phyloP scores from a whole-genome alignment of 1,284 basidiomycete species.

The Cutaneotrichosporon spelunceum region DNA sequence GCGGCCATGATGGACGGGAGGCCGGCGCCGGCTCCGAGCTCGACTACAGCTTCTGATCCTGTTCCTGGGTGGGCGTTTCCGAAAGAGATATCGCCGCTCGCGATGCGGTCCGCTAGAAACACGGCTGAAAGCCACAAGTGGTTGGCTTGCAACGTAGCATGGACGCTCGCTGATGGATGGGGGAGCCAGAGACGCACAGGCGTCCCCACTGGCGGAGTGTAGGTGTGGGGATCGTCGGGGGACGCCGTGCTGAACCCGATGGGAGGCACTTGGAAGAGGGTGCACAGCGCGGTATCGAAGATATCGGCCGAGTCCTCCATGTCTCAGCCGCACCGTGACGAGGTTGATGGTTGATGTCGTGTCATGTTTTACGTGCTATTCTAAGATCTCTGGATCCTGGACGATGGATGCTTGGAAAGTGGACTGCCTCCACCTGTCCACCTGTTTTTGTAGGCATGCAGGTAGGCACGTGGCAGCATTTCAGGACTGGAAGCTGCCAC shows the following conservation, averaged over 20 bases:
- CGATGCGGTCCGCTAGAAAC: constrained; percentile 44
- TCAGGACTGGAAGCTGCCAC: not conserved
- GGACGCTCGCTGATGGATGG: constrained; percentile 37
- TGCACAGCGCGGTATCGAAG: constrained; percentile 40
- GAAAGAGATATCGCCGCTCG: not conserved
- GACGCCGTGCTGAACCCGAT: constrained; percentile 36
- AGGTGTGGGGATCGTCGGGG: constrained; percentile 20
- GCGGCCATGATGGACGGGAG: constrained; percentile 38
- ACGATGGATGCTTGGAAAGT: not conserved
- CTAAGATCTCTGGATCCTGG: not conserved
- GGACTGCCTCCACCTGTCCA: not conserved
- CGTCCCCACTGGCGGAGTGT: constrained; percentile 26
- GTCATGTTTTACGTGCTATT: not conserved
- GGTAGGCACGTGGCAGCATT: not conserved
- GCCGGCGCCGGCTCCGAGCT: constrained; percentile 48
- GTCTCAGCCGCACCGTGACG: not conserved
- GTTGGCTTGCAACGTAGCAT: constrained; percentile 46
- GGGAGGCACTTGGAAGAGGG: constrained; percentile 41
- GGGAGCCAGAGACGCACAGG: constrained; percentile 37
- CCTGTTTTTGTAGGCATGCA: not conserved
- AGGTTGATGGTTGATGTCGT: not conserved
- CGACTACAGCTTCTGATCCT: constrained; percentile 27
- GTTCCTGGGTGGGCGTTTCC: no score
- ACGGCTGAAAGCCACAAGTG: constrained; percentile 48
- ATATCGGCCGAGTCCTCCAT: constrained; percentile 27